A percentile compares a stretch with the other conserved stretches of the same genome.
These are phyloP conservation scores for Daldinia childiae DNA, from an alignment of 495 filamentous ascomycete species.

Conservation along the genomic window DNA sequence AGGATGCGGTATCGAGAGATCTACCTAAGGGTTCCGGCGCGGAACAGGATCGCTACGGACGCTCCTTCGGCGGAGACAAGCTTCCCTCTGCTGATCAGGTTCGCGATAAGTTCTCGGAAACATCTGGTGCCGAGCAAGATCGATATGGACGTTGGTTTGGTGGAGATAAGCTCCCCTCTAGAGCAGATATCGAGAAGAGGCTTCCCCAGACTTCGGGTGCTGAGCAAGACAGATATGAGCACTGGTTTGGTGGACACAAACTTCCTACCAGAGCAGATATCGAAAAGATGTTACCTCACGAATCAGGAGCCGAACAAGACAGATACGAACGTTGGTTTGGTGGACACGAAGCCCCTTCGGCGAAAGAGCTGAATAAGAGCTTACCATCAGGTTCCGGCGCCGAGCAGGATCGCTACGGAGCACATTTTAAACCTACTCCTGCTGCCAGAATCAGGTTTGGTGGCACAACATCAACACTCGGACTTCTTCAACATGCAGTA, in stretches of 20 bases:
- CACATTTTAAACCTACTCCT: conserved; percentile 21
- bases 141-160: conserved; percentile 32
- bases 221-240: conserved; percentile 42
- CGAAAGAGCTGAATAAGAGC: conserved; percentile 12
- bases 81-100: conserved; percentile 19
- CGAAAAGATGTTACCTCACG: conserved; percentile 28
- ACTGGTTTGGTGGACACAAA: conserved; percentile 37
- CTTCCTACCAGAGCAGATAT: conserved; percentile 36
- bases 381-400: conserved; percentile 26
- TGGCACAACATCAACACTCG: conserved; percentile 29
- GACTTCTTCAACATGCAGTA: conserved; percentile 33
- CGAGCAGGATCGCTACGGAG: conserved; percentile 32
- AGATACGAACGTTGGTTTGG: conserved; percentile 35
- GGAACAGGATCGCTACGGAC: conserved; percentile 35
- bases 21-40: conserved; percentile 10
- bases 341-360: conserved; percentile 14
- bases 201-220: conserved; percentile 34
- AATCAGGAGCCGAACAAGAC: conserved; percentile 37
- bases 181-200: conserved; percentile 25
- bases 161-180: conserved; percentile 35
- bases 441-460: conserved; percentile 5
- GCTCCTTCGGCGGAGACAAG: conserved; percentile 34
- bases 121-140: conserved; percentile 34
- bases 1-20: conserved; percentile 18
- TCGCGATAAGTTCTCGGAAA: background rate